Percentiles rank a stretch among this genome's conserved stretches.
These are phyloP conservation scores for Alternaria sp. DNA, from an alignment of 2,329 filamentous ascomycete genomes.

Conservation along the genomic window DNA sequence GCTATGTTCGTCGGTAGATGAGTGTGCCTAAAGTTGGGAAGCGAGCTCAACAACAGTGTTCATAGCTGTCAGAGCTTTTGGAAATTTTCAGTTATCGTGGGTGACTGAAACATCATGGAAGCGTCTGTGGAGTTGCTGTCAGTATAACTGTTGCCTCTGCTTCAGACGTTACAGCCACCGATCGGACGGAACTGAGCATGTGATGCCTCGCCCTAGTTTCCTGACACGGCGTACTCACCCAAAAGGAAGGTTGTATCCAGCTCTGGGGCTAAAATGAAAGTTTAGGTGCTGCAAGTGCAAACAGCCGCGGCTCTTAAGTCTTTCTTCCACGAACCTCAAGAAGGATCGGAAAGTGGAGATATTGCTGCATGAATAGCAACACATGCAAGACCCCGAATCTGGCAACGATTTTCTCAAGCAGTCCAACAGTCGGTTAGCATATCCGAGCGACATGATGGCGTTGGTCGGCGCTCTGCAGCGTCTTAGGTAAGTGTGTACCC, in stretches of 20 bases:
- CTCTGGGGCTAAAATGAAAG: neutral
- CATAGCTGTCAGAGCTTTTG: neutral
- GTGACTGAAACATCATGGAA: neutral
- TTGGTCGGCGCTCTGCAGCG: neutral
- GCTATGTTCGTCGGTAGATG: neutral
- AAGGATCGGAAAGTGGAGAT: neutral
- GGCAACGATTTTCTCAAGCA: neutral
- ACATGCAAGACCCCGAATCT: neutral
- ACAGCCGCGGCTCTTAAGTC: constrained; percentile 7
- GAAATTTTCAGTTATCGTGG: neutral
- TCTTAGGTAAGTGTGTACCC: neutral
- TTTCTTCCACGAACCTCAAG: neutral
- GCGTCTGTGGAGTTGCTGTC: neutral
- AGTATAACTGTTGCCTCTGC: neutral
- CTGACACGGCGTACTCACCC: neutral
- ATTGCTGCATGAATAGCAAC: neutral
- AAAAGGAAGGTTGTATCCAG: neutral
- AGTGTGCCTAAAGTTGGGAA: neutral
- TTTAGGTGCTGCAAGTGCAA: neutral
- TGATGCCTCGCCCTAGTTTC: neutral
- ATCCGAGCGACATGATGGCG: neutral
- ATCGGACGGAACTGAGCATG: neutral
- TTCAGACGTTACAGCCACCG: neutral
- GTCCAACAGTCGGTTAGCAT: neutral
- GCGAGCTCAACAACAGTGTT: neutral